phyloP scores from a whole-genome alignment of 176 grass and related monocot species.

The Tillandsia leiboldiana region DNA sequence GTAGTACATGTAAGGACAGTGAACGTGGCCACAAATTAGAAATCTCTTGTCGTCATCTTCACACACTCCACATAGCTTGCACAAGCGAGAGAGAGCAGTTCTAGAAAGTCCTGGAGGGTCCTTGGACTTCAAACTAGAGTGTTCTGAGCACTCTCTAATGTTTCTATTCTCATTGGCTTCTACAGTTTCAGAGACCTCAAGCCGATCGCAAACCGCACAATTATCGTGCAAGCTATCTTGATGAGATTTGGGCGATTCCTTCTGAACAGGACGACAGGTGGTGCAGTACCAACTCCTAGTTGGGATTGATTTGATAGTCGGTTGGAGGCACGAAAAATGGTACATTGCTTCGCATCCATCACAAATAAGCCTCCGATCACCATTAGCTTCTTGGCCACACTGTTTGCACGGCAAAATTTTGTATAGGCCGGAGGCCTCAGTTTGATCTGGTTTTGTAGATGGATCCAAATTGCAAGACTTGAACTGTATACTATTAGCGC shows the following conservation, averaged over 20 bases:
- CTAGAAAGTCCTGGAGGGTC: constrained; percentile 38
- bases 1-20: constrained; percentile 74
- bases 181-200: constrained; percentile 24
- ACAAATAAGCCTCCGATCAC: constrained; percentile 56
- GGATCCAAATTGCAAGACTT: no score
- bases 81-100: constrained; percentile 46
- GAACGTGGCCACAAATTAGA: constrained; percentile 63
- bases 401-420: constrained; percentile 45
- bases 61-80: constrained; percentile 68
- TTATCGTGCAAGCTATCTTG: constrained; percentile 42
- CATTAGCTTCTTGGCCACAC: constrained; percentile 44
- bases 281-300: constrained; percentile 60
- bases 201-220: constrained; percentile 50
- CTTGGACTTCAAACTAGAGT: constrained; percentile 40
- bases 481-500: not conserved
- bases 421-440: constrained; percentile 21
- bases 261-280: constrained; percentile 32
- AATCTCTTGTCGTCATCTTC: constrained; percentile 81
- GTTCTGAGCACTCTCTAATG: constrained; percentile 33
- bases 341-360: constrained; percentile 62
- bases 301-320: constrained; percentile 37
- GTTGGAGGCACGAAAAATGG: constrained; percentile 70
- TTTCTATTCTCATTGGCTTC: constrained; percentile 29
- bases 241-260: constrained; percentile 17
- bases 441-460: constrained; percentile 47